Evolutionary conservation across 2,329 filamentous ascomycete genomes (phyloP).

Genomic region (Venturia asperata): DNA sequence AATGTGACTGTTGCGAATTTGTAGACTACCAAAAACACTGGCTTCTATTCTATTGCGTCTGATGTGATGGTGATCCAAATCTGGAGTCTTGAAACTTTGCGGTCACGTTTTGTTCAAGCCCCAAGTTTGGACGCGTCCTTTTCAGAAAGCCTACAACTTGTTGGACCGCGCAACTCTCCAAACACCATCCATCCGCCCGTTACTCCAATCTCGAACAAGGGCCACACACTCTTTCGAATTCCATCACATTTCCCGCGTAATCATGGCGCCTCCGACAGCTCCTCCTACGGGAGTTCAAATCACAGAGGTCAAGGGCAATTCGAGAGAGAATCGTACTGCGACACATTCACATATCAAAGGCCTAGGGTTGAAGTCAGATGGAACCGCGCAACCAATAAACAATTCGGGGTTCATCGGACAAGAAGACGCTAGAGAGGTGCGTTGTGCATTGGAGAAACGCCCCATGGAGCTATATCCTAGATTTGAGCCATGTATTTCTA

Average conservation of each 20-base stretch:
- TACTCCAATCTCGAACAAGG: background rate
- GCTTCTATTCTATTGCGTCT: too few species aligned
- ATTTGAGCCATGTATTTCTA: background rate
- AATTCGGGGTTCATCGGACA: conserved; percentile 87
- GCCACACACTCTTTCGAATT: background rate
- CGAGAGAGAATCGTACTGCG: conserved; percentile 91
- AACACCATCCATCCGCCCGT: background rate
- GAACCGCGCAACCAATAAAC: conserved; percentile 65
- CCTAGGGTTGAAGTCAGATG: conserved; percentile 78
- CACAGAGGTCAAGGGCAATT: conserved; percentile 88
- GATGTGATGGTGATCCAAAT: too few species aligned
- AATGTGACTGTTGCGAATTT: background rate
- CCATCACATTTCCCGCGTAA: background rate
- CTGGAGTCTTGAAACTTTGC: too few species aligned
- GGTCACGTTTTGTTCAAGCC: background rate
- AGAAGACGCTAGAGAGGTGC: conserved; percentile 76
- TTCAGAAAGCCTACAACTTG: background rate
- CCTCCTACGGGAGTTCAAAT: conserved; percentile 18
- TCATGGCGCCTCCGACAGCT: conserved; percentile 12
- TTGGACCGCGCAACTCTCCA: background rate
- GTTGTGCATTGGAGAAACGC: conserved; percentile 22
- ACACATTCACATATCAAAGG: conserved; percentile 98
- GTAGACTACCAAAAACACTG: too few species aligned
- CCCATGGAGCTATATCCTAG: background rate
- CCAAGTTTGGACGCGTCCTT: background rate